Percentiles rank a stretch among this genome's conserved stretches.
Evolutionary conservation across 2,329 filamentous ascomycete genomes (phyloP).

Genomic region (Aspergillus pseudoglaucus): DNA sequence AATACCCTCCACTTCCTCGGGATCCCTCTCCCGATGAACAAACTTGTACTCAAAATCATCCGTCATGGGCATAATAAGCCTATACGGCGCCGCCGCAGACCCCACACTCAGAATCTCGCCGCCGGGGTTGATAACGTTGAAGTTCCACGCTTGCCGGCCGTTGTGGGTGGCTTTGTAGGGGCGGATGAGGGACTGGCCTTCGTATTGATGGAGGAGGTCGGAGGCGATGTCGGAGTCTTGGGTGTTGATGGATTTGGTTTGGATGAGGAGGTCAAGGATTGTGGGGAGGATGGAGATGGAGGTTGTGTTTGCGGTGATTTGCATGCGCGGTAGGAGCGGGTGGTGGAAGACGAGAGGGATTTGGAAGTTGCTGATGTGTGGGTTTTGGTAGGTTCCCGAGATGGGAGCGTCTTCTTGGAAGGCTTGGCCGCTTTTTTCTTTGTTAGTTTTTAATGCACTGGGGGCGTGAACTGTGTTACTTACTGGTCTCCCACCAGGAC

Average conservation of each 20-base stretch:
- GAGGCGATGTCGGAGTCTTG: slow-evolving; percentile 27
- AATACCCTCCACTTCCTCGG: slow-evolving; percentile 26
- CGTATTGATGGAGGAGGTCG: slow-evolving; percentile 39
- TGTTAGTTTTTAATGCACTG: slow-evolving; percentile 1
- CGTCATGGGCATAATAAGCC: slow-evolving; percentile 66
- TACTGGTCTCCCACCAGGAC: slow-evolving; percentile 25
- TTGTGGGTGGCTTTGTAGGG: slow-evolving; percentile 30
- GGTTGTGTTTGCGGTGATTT: slow-evolving; percentile 35
- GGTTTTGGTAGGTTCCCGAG: slow-evolving; percentile 39
- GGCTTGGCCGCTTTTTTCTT: slow-evolving; percentile 29
- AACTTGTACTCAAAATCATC: slow-evolving; percentile 55
- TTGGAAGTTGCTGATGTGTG: slow-evolving; percentile 39
- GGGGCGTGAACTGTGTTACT: background rate
- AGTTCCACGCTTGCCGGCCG: slow-evolving; percentile 28
- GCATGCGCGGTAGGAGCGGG: slow-evolving; percentile 36
- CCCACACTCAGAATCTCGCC: slow-evolving; percentile 54
- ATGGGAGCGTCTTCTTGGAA: slow-evolving; percentile 36
- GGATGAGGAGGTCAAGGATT: slow-evolving; percentile 40
- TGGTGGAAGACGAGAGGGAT: slow-evolving; percentile 42
- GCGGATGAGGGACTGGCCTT: slow-evolving; percentile 44
- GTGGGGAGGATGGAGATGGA: slow-evolving; percentile 42
- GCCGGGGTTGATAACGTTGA: slow-evolving; percentile 31
- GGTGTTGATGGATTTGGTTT: slow-evolving; percentile 33
- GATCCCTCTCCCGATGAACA: slow-evolving; percentile 28
- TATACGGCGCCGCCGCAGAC: slow-evolving; percentile 68